phyloP scores from a whole-genome alignment of 495 filamentous ascomycete genomes.

The Aspergillus cristatus region DNA sequence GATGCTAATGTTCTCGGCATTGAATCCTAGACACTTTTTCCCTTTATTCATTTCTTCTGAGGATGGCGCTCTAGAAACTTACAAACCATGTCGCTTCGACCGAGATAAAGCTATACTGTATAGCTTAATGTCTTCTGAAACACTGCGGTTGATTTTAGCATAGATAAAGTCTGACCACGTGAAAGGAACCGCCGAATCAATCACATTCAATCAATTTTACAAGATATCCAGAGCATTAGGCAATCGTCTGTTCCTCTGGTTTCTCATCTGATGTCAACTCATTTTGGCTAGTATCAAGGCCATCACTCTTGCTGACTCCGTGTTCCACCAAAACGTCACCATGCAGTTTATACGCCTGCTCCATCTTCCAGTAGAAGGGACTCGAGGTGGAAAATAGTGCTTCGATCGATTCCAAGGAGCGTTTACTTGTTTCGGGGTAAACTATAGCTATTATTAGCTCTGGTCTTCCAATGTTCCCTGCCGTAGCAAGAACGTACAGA shows the following conservation, averaged over 20 bases:
- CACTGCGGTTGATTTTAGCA: background rate
- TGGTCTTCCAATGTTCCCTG: background rate
- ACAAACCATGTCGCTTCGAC: no score
- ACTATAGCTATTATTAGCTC: conserved; percentile 16
- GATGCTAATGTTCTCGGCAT: no score
- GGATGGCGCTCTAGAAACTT: no score
- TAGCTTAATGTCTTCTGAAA: no score
- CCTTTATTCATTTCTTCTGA: no score
- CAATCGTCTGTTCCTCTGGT: background rate
- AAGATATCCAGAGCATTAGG: conserved; percentile 7
- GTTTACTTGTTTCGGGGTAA: conserved; percentile 50
- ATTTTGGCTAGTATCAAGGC: no score
- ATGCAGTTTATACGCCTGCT: conserved; percentile 23
- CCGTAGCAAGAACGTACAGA: conserved; percentile 17
- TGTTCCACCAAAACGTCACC: conserved; percentile 25
- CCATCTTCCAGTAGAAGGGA: conserved; percentile 32
- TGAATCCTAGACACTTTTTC: no score
- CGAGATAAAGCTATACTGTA: no score
- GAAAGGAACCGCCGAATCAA: background rate
- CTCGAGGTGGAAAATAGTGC: conserved; percentile 37
- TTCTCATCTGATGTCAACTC: background rate
- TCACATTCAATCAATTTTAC: background rate
- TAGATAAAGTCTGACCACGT: background rate
- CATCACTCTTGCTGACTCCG: conserved; percentile 7
- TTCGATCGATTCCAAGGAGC: conserved; percentile 52